Evolutionary conservation across 768 basidiomycete genomes (phyloP), one percentile per base, ranked within the genome.

Genomic region (Xerocomus brunneocitrinus): DNA sequence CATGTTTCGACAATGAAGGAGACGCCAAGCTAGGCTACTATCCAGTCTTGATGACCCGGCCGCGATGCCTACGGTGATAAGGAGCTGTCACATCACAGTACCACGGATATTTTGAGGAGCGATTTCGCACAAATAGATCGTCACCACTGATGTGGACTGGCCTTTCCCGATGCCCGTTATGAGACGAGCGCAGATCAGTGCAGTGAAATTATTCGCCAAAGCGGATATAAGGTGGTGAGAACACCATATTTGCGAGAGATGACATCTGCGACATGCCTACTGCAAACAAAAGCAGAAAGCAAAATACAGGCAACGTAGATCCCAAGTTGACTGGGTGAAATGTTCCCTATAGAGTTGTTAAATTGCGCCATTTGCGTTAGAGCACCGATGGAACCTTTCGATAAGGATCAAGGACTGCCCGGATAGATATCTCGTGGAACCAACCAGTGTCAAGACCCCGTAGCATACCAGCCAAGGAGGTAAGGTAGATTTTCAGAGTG

Each of bases 291-390:
- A 13, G 75, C 77, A 0, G 76, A 73, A 22, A 77, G 64, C 8
- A 76, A 69, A 50, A 77, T 74, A 34, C 63, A 69, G 24, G 76
- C 72, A 24, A 78, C 76, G 36, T 76, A 69, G 13, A 78, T 61
- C 25, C 79, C 77, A 28, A 76, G 73, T 39, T 74, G 52, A 8
- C 70, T 64, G 0, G 76, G 68, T 10, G 68, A 64, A 14, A 77
- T 62, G 25, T 49, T 47, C 14, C 71, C 70, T 55, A 78, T 76
- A 14, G 70, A 68, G 7, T 55, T 27, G 47, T 64, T 55, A 58
- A 81, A 79, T 19, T 76, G 71, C 2, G 67, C 54, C 80, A 79
- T 80, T 34, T 75, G 71, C 3, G 71, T 78, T 31, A 79, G 64
- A 31, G 77, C 73, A 2, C 77, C 79, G 19, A 77, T 74, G 8